These are phyloP conservation scores for Colletotrichum kahawae DNA, from an alignment of 2,329 filamentous ascomycete species.

Conservation along the genomic window DNA sequence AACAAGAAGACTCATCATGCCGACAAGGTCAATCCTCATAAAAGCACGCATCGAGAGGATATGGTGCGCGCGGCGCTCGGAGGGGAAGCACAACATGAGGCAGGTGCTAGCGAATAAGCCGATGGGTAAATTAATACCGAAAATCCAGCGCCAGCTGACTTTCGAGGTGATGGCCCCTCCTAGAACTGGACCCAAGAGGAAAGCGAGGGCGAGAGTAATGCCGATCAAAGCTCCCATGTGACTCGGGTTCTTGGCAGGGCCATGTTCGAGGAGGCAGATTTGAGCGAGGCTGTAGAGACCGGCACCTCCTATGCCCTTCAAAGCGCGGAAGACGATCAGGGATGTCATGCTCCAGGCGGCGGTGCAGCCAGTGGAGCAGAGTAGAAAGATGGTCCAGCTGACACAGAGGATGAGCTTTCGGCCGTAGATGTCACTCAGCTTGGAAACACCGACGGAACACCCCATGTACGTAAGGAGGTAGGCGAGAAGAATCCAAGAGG, in stretches of 20 bases:
- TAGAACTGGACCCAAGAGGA: conserved; percentile 62
- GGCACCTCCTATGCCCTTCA: conserved; percentile 66
- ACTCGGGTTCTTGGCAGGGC: conserved; percentile 56
- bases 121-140: conserved; percentile 65
- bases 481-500: conserved; percentile 60
- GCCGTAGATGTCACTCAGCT: conserved; percentile 65
- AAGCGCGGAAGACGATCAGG: conserved; percentile 61
- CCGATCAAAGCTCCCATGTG: conserved; percentile 61
- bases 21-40: conserved; percentile 56
- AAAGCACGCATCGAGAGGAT: conserved; percentile 47
- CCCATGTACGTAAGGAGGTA: conserved; percentile 64
- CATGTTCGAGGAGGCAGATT: conserved; percentile 61
- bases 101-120: conserved; percentile 50
- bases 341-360: conserved; percentile 54
- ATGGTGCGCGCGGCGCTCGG: conserved; percentile 34
- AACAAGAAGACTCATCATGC: conserved; percentile 53
- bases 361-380: conserved; percentile 60
- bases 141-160: conserved; percentile 63
- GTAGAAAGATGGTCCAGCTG: conserved; percentile 60
- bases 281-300: conserved; percentile 66
- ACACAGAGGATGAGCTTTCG: conserved; percentile 52
- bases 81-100: conserved; percentile 53
- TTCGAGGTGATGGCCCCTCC: conserved; percentile 61
- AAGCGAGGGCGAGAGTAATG: conserved; percentile 60
- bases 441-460: conserved; percentile 63